Base-by-base conservation (phyloP, 306 rosid genomes). In the Datisca glomerata region DNA sequence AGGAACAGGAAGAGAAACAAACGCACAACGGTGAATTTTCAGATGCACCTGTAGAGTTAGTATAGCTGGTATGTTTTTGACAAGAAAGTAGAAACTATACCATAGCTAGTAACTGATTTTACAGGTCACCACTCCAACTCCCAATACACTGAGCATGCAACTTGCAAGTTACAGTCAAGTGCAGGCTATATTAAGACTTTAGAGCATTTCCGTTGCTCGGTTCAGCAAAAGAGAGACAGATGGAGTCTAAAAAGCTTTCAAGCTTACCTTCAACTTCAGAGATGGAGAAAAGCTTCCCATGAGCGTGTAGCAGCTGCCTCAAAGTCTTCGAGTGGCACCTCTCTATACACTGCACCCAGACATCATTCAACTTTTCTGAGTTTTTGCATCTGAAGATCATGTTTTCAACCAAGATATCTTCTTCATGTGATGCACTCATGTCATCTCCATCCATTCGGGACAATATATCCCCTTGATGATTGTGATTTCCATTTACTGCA, bases 241-340 rank as follows among this genome's bases (percentile, higher is more conserved):
- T 45, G 51, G 55, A 22, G 43, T 12, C 40, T 24, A 43, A 61
- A 47, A 38, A 43, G 9, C 51, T 40, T 41, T 43, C 47, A 58
- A 66, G 53, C 65, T 51, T 39, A 84, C 98, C 96, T 70, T 84
- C 93, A 61, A 73, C 69, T 72, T 91, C 96, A 38, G 93, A 78
- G 51, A 91, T 63, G 51, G 98, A 84, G 61, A 91, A 80, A 57
- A 91, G 96, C 65, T 79, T 80, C 63, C 98, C 98, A 48, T 91
- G 76, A 64, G 55, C 52, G 47, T 56, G 73, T 39, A 91, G 81
- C 43, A 91, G 69, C 74, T 78, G 98, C 61, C 81, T 75, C 66
- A 91, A 57, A 35, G 98, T 84, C 74, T 78, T 91, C 14, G 96
- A 91, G 61, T 91, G 98, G 46, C 98, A 91, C 57, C 59, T 73